Evolutionary conservation across 208 protist genomes (phyloP), one percentile per base, ranked within the genome.

Genomic region (Leishmania guyanensis): DNA sequence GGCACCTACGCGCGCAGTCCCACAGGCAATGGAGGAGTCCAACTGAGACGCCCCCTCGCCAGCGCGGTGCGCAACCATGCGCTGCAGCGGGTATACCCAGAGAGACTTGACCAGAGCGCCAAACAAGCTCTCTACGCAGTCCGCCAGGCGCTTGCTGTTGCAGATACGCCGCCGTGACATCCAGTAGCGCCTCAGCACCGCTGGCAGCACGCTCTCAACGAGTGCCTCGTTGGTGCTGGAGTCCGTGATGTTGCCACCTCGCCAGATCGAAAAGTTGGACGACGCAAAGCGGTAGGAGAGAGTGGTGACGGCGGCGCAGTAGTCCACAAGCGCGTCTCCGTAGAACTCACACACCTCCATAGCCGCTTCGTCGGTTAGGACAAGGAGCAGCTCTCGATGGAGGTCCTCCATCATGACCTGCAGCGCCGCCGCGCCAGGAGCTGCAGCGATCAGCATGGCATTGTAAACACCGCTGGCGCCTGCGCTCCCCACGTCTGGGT

Each of bases 311-410:
- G 72, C 75, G 39, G 64, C 53, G 56, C 77, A 80, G 85, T 83
- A 93, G 75, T 93, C 90, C 22, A 93, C 58, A 16, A 93, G 64
- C 22, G 84, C 86, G 79, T 93, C 88, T 10, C 90, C 90, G 65
- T 91, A 84, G 69, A 90, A 93, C 84, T 86, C 86, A 5, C 85
- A 79, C 66, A 51, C 51, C 73, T 91, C 88, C 77, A 86, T 88
- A 33, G 60, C 81, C 10, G 29, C 29, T 29, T 75, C 33, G 64
- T 85, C 84, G 29, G 73, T 85, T 1, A 91, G 75, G 3, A 87
- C 81, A 17, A 79, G n/a, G 14, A 86, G 46, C 36, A 91, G 74
- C 72, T 89, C 81, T 16, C 77, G 22, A 16, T 80, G 78, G 75
- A 91, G 74, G 56, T 81, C 82, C 2, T 53, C 12, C 14, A 62